phyloP scores from a whole-genome alignment of 495 filamentous ascomycete species.

The Penicillium lagena region DNA sequence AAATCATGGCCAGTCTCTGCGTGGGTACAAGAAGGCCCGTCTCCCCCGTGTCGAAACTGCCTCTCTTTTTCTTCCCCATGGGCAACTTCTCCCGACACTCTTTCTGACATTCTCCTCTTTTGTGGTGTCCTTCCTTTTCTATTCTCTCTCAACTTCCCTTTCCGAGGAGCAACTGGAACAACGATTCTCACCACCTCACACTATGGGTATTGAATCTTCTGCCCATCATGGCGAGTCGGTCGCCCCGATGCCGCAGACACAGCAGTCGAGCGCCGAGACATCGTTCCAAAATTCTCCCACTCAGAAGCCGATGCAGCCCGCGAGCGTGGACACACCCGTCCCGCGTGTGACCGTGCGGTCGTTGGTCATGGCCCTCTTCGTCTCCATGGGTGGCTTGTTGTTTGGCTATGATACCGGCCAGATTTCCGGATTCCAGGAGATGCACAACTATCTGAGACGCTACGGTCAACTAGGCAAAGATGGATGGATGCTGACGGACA shows the following conservation, averaged over 20 bases:
- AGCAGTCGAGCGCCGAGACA: constrained; percentile 12
- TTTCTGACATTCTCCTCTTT: neutral
- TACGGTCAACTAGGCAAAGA: constrained; percentile 32
- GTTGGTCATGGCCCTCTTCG: constrained; percentile 46
- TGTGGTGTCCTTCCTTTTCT: neutral
- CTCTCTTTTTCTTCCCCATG: constrained; percentile 10
- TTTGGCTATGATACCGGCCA: constrained; percentile 47
- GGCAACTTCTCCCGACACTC: neutral
- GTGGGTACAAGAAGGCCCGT: constrained; percentile 17
- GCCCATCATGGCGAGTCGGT: constrained; percentile 34
- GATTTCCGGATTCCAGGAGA: constrained; percentile 55
- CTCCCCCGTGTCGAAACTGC: neutral
- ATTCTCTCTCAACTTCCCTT: neutral
- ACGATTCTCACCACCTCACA: constrained; percentile 2
- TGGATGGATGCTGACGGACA: constrained; percentile 38
- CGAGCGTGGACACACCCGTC: constrained; percentile 32
- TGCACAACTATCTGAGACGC: constrained; percentile 42
- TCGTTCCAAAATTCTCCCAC: constrained; percentile 19
- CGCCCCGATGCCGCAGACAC: constrained; percentile 21
- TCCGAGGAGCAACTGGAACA: neutral
- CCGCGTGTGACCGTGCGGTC: constrained; percentile 38
- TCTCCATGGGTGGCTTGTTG: constrained; percentile 66
- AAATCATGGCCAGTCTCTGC: neutral
- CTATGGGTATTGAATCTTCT: constrained; percentile 29
- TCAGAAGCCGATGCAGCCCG: constrained; percentile 17